phyloP scores from a whole-genome alignment of 805 yeast genomes.

The Starmera caribaea region DNA sequence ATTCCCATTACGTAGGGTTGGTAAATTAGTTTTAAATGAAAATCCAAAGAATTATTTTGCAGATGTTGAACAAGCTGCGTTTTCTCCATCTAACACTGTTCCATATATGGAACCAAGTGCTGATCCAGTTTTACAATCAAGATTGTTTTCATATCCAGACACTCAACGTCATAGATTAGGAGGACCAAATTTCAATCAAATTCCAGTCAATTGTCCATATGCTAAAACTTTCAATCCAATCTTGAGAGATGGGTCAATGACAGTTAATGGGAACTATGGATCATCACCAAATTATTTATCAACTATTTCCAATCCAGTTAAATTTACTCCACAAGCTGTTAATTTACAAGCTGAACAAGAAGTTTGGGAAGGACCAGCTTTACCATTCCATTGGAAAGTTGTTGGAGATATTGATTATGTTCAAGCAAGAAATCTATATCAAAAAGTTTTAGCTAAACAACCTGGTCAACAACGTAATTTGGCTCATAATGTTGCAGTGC shows the following conservation, averaged over 20 bases:
- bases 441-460: slow-evolving; percentile 59
- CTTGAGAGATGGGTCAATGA: slow-evolving; percentile 77
- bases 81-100: slow-evolving; percentile 77
- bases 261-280: slow-evolving; percentile 63
- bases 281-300: slow-evolving; percentile 68
- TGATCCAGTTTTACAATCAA: slow-evolving; percentile 76
- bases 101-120: slow-evolving; percentile 78
- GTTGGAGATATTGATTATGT: slow-evolving; percentile 59
- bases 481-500: slow-evolving; percentile 77
- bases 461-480: slow-evolving; percentile 79
- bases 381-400: slow-evolving; percentile 80
- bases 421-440: slow-evolving; percentile 72
- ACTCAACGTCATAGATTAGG: slow-evolving; percentile 78
- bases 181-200: slow-evolving; percentile 64
- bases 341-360: slow-evolving; percentile 57
- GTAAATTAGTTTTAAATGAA: slow-evolving; percentile 68
- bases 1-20: slow-evolving; percentile 81
- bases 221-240: slow-evolving; percentile 55
- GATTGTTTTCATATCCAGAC: slow-evolving; percentile 77
- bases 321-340: slow-evolving; percentile 17
- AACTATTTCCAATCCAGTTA: slow-evolving; percentile 26
- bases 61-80: slow-evolving; percentile 79
- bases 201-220: slow-evolving; percentile 85
- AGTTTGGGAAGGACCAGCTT: slow-evolving; percentile 73
- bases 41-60: slow-evolving; percentile 85